Percentiles rank a stretch among this genome's conserved stretches.
Conservation (phyloP, 2,329 filamentous ascomycete species). For the Lizonia empirigonia region DNA sequence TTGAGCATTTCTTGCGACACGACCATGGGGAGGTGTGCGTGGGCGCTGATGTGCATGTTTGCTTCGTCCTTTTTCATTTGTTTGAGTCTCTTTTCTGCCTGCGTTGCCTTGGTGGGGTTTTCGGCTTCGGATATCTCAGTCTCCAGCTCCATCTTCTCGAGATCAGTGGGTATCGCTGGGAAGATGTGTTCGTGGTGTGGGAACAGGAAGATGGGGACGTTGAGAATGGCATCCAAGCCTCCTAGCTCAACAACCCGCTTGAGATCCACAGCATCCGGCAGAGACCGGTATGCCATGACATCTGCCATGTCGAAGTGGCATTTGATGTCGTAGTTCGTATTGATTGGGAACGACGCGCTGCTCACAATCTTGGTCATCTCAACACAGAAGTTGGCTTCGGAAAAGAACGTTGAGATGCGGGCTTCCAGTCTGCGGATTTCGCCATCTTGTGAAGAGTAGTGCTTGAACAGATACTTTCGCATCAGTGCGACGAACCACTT, state of each 20-base stretch:
- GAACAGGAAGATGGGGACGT: slow-evolving; percentile 57
- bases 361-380: slow-evolving; percentile 54
- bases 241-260: slow-evolving; percentile 58
- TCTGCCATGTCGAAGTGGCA: slow-evolving; percentile 54
- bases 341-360: slow-evolving; percentile 56
- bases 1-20: slow-evolving; percentile 60
- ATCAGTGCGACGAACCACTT: slow-evolving; percentile 57
- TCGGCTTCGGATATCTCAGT: slow-evolving; percentile 51
- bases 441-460: slow-evolving; percentile 51
- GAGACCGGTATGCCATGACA: slow-evolving; percentile 57
- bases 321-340: slow-evolving; percentile 56
- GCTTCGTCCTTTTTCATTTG: slow-evolving; percentile 55
- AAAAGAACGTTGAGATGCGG: slow-evolving; percentile 57
- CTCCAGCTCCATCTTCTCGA: slow-evolving; percentile 42
- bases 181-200: slow-evolving; percentile 62
- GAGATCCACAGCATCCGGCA: slow-evolving; percentile 51
- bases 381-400: slow-evolving; percentile 60
- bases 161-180: slow-evolving; percentile 49
- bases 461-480: slow-evolving; percentile 57
- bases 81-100: slow-evolving; percentile 50
- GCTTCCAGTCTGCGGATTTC: slow-evolving; percentile 55
- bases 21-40: slow-evolving; percentile 56
- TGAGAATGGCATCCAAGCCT: slow-evolving; percentile 57
- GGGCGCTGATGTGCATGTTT: slow-evolving; percentile 55
- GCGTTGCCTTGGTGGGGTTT: slow-evolving; percentile 51